Evolutionary conservation across 2,329 filamentous ascomycete species (phyloP), one percentile per base, ranked within the genome.

Genomic region (Monosporascus cannonballus): DNA sequence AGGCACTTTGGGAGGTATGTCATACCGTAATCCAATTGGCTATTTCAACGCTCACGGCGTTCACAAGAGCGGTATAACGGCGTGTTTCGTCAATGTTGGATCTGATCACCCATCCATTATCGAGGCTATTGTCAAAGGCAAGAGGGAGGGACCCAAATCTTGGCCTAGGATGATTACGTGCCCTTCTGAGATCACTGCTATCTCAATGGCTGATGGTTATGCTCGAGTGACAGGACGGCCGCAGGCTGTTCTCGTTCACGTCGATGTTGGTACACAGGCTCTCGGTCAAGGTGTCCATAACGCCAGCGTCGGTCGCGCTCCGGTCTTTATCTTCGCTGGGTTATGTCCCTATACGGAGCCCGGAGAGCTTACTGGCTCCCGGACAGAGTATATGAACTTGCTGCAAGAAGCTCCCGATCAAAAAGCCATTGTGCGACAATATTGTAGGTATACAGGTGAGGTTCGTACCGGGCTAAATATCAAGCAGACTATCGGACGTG

Each of bases 301-400:
- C 61, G 87, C 87, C 5, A 84, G 80, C 1, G 82, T 81, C 58
- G 86, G 86, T 3, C 79, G 86, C 53, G 84, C 81, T 1, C 87
- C 87, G 0, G 81, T 90, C 6, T 71, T 90, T 45, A 87, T 90
- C 54, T 89, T 90, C 59, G 87, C 87, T 2, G 87, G 87, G 3
- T 70, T 90, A n/a, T 86, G 81, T 11, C 87, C 87, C 0, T 87
- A 80, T 64, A 90, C 87, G 0, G 79, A 86, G 49, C 85, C 89
- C 59, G 87, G 87, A 6, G 86, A 90, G 67, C 80, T 85, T 68
- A 74, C 82, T 6, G 87, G 87, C 1, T 84, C 79, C 1, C 72
- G 87, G 52, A 89, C 86, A 0, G 87, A 90, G 67, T 90, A 88
- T 62, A 89, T 89, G 60, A 86, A 90, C 62, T 90, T 86, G 85